Evolutionary conservation across 164 flowering plant genomes (phyloP).

Genomic region (Echeveria elegans): DNA sequence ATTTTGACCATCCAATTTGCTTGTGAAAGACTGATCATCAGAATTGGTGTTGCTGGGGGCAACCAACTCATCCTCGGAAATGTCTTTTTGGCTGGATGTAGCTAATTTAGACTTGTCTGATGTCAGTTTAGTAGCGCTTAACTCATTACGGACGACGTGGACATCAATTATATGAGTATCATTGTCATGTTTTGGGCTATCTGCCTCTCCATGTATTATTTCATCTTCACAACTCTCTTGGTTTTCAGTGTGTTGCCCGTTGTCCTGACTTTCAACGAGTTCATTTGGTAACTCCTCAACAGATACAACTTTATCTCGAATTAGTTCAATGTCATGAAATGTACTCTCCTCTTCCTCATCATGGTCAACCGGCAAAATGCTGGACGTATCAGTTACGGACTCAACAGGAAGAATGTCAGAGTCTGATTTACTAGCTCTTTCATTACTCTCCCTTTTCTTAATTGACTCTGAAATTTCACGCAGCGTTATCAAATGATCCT

Average conservation of each 20-base stretch:
- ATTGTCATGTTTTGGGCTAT: slow-evolving; percentile 12
- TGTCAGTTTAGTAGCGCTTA: slow-evolving; percentile 5
- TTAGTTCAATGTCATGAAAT: too few relatives aligned
- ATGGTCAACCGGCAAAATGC: not conserved
- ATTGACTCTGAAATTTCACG: not conserved
- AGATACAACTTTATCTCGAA: too few relatives aligned
- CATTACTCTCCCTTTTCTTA: not conserved
- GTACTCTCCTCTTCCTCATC: slow-evolving; percentile 11
- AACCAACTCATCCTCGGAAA: not conserved
- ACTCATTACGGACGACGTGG: slow-evolving; percentile 45
- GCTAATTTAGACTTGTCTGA: not conserved
- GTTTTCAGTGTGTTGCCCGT: not conserved
- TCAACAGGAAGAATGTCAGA: not conserved
- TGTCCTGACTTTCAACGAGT: too few relatives aligned
- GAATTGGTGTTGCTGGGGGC: too few relatives aligned
- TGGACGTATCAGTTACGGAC: not conserved
- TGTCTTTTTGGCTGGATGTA: not conserved
- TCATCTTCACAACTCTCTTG: not conserved
- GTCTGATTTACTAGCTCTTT: not conserved
- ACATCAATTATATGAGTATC: slow-evolving; percentile 50
- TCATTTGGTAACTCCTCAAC: too few relatives aligned
- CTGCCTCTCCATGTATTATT: not conserved
- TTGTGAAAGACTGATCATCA: too few relatives aligned
- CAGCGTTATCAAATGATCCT: not conserved
- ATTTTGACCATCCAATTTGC: too few relatives aligned